Percentiles rank a stretch among this genome's conserved stretches.
Evolutionary conservation across 768 basidiomycete species (phyloP).

Genomic region (Agrocybe praecox): DNA sequence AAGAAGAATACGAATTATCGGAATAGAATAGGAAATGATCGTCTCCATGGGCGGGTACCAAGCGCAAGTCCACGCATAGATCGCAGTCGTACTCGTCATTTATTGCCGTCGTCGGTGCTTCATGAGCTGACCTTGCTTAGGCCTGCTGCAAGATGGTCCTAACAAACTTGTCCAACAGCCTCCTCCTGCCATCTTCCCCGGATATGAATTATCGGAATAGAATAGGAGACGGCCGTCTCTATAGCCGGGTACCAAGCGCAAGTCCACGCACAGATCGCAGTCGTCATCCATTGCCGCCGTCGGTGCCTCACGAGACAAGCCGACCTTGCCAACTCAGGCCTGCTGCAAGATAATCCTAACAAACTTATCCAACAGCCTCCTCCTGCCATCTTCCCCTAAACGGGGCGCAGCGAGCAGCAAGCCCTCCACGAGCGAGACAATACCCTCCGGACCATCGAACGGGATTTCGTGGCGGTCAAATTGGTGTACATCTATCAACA

Average conservation of each 20-base stretch:
- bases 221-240: too few relatives aligned
- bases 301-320: too few relatives aligned
- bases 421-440: conserved; percentile 63
- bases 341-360: conserved; percentile 59
- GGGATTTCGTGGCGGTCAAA: conserved; percentile 78
- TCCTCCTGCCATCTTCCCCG: conserved; percentile 47
- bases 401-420: conserved; percentile 54
- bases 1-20: too few relatives aligned
- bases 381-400: conserved; percentile 49
- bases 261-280: too few relatives aligned
- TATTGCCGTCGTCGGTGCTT: too few relatives aligned
- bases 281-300: too few relatives aligned
- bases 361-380: conserved; percentile 60
- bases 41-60: background rate
- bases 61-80: background rate
- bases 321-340: too few relatives aligned
- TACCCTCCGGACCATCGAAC: conserved; percentile 72
- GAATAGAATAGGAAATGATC: too few relatives aligned
- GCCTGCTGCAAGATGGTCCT: conserved; percentile 58
- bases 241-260: too few relatives aligned
- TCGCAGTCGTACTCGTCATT: background rate
- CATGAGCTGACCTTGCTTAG: too few relatives aligned
- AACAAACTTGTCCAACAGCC: conserved; percentile 61
- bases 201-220: too few relatives aligned
- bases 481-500: conserved; percentile 61